Percentiles rank a stretch among this genome's conserved stretches.
Evolutionary conservation across 805 yeast genomes (phyloP).

Genomic region (Wickerhamiella hasegawae): DNA sequence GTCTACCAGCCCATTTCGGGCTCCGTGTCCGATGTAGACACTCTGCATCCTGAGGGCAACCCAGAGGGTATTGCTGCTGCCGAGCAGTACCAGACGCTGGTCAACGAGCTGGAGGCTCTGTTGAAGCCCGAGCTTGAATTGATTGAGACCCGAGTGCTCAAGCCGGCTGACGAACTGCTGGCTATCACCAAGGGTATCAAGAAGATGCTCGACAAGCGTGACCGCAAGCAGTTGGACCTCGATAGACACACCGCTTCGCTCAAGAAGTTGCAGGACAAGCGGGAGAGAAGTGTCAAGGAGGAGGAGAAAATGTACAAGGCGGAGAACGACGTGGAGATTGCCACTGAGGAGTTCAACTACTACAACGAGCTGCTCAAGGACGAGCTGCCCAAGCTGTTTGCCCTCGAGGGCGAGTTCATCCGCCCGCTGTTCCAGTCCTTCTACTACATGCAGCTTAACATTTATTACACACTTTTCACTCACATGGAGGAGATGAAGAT

Average conservation of each 20-base stretch:
- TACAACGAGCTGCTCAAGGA: constrained; percentile 86
- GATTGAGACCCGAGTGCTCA: constrained; percentile 76
- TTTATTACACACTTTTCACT: constrained; percentile 80
- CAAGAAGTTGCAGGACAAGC: constrained; percentile 62
- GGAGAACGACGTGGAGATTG: constrained; percentile 77
- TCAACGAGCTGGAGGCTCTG: constrained; percentile 67
- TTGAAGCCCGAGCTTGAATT: constrained; percentile 86
- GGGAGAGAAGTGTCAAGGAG: constrained; percentile 72
- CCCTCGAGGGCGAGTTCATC: constrained; percentile 80
- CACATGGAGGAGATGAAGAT: constrained; percentile 93
- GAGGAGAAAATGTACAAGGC: constrained; percentile 82
- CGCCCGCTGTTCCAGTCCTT: constrained; percentile 86
- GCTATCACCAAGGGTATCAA: constrained; percentile 68
- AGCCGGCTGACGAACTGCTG: constrained; percentile 82
- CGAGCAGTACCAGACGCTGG: constrained; percentile 79
- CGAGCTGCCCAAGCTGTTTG: constrained; percentile 78
- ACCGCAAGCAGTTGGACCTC: constrained; percentile 85
- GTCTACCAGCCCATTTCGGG: constrained; percentile 94
- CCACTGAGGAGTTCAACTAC: constrained; percentile 91
- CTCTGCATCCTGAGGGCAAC: constrained; percentile 77
- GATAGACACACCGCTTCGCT: constrained; percentile 65
- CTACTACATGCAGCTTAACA: constrained; percentile 95
- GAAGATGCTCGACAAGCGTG: constrained; percentile 90
- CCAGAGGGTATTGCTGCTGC: constrained; percentile 94
- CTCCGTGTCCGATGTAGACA: constrained; percentile 74